Percentiles rank a stretch among this genome's conserved stretches.
Conservation (phyloP, 1,139 yeast species). For the Ogataea hybrid region DNA sequence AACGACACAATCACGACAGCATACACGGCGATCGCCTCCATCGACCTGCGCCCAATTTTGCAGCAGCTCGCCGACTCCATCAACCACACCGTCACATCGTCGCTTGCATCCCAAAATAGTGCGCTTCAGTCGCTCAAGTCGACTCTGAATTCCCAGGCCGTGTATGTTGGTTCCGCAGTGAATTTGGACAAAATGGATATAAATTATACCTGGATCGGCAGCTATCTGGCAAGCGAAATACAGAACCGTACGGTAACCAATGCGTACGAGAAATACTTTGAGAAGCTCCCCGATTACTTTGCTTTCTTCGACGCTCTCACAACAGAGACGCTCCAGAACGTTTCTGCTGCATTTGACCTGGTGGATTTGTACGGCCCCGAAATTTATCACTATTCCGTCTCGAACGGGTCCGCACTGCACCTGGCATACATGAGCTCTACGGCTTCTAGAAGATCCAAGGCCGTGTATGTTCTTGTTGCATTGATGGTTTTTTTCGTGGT, state of each 20-base stretch:
- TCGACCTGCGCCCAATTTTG: conserved; percentile 5
- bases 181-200: conserved; percentile 13
- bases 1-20: conserved; percentile 11
- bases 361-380: not conserved
- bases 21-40: not conserved
- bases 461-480: not conserved
- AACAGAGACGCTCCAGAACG: not conserved
- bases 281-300: conserved; percentile 3
- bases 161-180: conserved; percentile 12
- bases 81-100: conserved; percentile 11
- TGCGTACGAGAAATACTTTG: conserved; percentile 5
- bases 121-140: conserved; percentile 9
- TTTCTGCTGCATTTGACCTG: conserved; percentile 1
- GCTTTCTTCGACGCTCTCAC: conserved; percentile 1
- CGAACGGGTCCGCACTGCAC: too few species aligned
- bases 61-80: conserved; percentile 3
- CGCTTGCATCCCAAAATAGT: conserved; percentile 9
- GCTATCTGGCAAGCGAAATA: conserved; percentile 1
- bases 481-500: conserved; percentile 1
- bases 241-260: conserved; percentile 1
- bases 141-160: conserved; percentile 13
- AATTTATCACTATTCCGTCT: not conserved
- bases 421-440: too few species aligned
- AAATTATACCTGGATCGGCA: conserved; percentile 22
- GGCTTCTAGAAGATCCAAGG: too few species aligned